Conservation (phyloP, 2,329 filamentous ascomycete species). For the Aspergillus awamori region DNA sequence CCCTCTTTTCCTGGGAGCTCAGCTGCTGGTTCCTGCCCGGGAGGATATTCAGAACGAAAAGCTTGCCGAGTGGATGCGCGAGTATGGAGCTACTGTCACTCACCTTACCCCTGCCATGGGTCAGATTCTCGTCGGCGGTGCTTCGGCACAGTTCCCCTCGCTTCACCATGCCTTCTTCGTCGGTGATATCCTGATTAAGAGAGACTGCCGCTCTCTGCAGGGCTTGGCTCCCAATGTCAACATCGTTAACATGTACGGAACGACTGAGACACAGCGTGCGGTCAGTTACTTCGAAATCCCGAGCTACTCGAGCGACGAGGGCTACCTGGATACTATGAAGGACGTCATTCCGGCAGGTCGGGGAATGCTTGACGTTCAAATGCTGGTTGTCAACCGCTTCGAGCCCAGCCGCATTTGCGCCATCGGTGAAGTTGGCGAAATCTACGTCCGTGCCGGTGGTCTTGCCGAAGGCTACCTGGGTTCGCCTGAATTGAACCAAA, state of each 20-base stretch:
- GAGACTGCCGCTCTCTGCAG: slow-evolving; percentile 77
- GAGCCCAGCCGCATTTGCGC: slow-evolving; percentile 70
- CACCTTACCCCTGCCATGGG: slow-evolving; percentile 97
- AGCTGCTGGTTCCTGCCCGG: slow-evolving; percentile 74
- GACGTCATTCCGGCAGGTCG: slow-evolving; percentile 81
- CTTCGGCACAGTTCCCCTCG: slow-evolving; percentile 72
- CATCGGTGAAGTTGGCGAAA: slow-evolving; percentile 81
- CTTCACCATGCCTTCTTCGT: slow-evolving; percentile 87
- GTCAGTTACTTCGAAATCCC: slow-evolving; percentile 84
- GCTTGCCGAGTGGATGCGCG: slow-evolving; percentile 84
- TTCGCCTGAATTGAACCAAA: slow-evolving; percentile 62
- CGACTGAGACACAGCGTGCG: slow-evolving; percentile 79
- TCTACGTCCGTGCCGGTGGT: slow-evolving; percentile 79
- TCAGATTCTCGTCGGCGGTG: slow-evolving; percentile 86
- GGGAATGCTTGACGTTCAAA: slow-evolving; percentile 87
- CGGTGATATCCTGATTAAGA: slow-evolving; percentile 83
- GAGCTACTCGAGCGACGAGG: slow-evolving; percentile 64
- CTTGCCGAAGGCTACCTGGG: slow-evolving; percentile 79
- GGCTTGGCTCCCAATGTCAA: slow-evolving; percentile 72
- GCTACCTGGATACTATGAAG: slow-evolving; percentile 64
- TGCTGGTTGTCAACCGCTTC: slow-evolving; percentile 76
- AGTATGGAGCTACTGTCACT: slow-evolving; percentile 73
- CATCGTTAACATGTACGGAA: slow-evolving; percentile 86
- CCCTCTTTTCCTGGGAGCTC: slow-evolving; percentile 81
- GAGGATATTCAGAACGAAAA: slow-evolving; percentile 87